Evolutionary conservation across 23 red algal genomes (phyloP).

Genomic region (Agarophyton chilense): DNA sequence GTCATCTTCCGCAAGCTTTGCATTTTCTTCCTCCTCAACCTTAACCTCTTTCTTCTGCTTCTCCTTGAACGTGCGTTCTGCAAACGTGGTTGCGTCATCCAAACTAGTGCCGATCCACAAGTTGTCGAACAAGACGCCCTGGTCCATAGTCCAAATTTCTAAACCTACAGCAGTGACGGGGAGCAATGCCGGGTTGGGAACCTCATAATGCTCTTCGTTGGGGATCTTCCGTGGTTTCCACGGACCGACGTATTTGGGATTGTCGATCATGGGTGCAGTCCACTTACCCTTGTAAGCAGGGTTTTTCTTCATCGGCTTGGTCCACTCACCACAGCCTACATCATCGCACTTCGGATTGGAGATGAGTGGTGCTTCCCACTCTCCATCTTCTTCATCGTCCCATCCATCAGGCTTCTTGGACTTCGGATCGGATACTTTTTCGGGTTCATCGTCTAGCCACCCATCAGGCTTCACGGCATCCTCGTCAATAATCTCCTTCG

Average conservation of each 20-base stretch:
- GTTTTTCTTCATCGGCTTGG: slow-evolving; percentile 85
- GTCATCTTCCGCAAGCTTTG: neutral
- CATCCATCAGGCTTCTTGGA: slow-evolving; percentile 86
- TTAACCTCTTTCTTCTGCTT: slow-evolving; percentile 80
- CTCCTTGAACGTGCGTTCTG: slow-evolving; percentile 56
- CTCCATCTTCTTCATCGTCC: slow-evolving; percentile 95
- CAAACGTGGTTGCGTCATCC: slow-evolving; percentile 70
- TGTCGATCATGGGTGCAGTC: slow-evolving; percentile 95
- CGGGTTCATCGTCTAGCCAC: slow-evolving; percentile 92
- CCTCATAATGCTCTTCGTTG: slow-evolving; percentile 94
- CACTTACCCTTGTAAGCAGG: slow-evolving; percentile 99
- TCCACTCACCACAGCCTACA: slow-evolving; percentile 95
- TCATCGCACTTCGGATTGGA: slow-evolving; percentile 94
- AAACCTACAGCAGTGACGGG: slow-evolving; percentile 76
- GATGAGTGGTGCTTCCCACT: slow-evolving; percentile 85
- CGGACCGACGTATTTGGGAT: slow-evolving; percentile 89
- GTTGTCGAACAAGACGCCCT: slow-evolving; percentile 97
- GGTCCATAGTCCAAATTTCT: slow-evolving; percentile 99
- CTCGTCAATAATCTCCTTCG: slow-evolving; percentile 83
- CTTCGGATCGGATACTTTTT: slow-evolving; percentile 82
- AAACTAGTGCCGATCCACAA: slow-evolving; percentile 75
- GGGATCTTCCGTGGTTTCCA: slow-evolving; percentile 94
- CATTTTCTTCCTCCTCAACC: slow-evolving; percentile 55
- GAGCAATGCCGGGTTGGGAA: slow-evolving; percentile 58
- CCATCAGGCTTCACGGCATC: slow-evolving; percentile 80